Percentiles rank a stretch among this genome's conserved stretches.
Evolutionary conservation across 352 stramenopile genomes (phyloP).

Genomic region (Globisporangium nagaii): DNA sequence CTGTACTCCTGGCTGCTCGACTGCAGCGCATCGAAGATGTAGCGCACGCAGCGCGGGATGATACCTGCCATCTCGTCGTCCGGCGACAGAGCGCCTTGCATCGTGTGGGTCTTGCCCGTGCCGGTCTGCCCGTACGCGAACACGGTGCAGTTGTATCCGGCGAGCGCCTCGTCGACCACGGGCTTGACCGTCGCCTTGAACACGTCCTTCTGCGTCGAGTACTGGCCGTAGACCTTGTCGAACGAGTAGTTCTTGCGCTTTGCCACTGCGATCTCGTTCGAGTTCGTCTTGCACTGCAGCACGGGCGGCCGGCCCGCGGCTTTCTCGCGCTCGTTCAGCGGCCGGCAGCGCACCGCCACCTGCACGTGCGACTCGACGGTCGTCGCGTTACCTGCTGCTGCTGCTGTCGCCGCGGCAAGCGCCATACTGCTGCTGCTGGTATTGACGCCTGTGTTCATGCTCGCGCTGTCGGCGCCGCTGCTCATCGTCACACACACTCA

Average conservation of each 20-base stretch:
- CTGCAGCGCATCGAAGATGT: slow-evolving; percentile 95
- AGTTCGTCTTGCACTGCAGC: slow-evolving; percentile 83
- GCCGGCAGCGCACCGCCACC: slow-evolving; percentile 88
- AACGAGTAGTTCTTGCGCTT: slow-evolving; percentile 91
- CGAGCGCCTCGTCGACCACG: slow-evolving; percentile 94
- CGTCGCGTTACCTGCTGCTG: background rate
- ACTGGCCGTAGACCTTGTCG: slow-evolving; percentile 92
- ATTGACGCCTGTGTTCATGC: background rate
- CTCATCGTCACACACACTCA: slow-evolving; percentile 6
- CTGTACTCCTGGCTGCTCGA: slow-evolving; percentile 87
- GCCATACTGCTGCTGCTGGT: background rate
- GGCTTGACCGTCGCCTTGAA: slow-evolving; percentile 91
- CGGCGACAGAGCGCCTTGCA: slow-evolving; percentile 92
- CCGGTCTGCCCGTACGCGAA: slow-evolving; percentile 97
- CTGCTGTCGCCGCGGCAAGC: background rate
- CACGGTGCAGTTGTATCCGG: slow-evolving; percentile 94
- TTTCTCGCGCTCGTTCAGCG: slow-evolving; percentile 88
- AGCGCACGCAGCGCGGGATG: slow-evolving; percentile 91
- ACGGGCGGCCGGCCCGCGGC: slow-evolving; percentile 59
- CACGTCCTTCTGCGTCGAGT: slow-evolving; percentile 96
- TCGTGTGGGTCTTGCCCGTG: slow-evolving; percentile 98
- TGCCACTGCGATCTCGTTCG: slow-evolving; percentile 76
- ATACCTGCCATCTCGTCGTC: slow-evolving; percentile 89
- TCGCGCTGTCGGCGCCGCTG: slow-evolving; percentile 1
- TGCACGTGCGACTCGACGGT: slow-evolving; percentile 52